phyloP scores from a whole-genome alignment of 73 alveolate species.

The Urostyla sp. region DNA sequence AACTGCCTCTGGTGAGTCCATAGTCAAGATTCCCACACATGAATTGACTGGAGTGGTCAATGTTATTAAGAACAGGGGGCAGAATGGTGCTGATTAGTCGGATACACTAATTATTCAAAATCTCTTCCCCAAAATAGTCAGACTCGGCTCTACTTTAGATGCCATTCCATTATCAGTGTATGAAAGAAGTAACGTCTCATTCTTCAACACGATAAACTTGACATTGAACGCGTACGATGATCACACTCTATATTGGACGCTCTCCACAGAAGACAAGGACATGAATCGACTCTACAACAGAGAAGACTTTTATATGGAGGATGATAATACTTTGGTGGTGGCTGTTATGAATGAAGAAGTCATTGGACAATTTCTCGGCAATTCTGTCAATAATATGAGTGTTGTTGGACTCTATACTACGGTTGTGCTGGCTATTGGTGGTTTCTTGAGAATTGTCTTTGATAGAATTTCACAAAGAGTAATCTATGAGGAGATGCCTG shows the following conservation, averaged over 20 bases:
- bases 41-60: conserved; percentile 9
- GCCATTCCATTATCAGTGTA: neutral
- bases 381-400: conserved; percentile 32
- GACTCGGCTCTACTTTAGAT: conserved; percentile 15
- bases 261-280: neutral
- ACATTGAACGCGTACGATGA: neutral
- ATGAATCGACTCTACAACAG: no score
- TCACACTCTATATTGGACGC: neutral
- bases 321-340: neutral
- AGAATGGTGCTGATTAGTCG: neutral
- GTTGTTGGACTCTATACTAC: conserved; percentile 79
- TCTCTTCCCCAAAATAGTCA: conserved; percentile 32
- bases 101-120: conserved; percentile 9
- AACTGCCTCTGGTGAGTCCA: neutral
- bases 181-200: neutral
- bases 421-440: conserved; percentile 73
- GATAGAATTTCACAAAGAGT: conserved; percentile 70
- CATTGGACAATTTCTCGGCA: conserved; percentile 40
- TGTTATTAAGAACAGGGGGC: neutral
- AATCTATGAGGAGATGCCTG: conserved; percentile 78
- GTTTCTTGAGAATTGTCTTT: conserved; percentile 68
- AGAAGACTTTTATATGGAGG: no score
- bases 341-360: conserved; percentile 35
- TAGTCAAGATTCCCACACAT: neutral
- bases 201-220: neutral